These are phyloP conservation scores for Trichaptum fuscoviolaceum DNA, from an alignment of 768 basidiomycete genomes.

Conservation along the genomic window DNA sequence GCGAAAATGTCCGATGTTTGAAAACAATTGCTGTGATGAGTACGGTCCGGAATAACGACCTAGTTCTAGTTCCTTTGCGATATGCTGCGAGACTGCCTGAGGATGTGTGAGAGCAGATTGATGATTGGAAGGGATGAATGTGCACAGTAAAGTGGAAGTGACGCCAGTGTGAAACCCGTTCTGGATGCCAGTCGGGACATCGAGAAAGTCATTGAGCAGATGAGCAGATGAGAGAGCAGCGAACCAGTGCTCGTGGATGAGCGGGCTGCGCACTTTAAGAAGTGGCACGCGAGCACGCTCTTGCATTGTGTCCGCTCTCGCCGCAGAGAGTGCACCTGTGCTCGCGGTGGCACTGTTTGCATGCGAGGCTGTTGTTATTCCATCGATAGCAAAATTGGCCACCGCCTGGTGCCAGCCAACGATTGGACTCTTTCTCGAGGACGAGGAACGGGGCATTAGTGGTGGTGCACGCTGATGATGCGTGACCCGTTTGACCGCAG, in stretches of 20 bases:
- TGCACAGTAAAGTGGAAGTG: background rate
- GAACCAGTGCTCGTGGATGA: background rate
- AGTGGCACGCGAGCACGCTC: background rate
- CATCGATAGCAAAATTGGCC: background rate
- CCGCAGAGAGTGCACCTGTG: background rate
- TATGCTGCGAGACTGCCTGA: background rate
- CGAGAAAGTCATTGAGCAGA: background rate
- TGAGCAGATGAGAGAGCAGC: background rate
- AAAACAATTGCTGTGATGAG: constrained; percentile 13
- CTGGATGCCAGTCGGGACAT: background rate
- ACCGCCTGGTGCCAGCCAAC: background rate
- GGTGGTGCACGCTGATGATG: background rate
- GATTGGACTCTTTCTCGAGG: background rate
- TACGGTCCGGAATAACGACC: constrained; percentile 13
- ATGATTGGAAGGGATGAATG: constrained; percentile 15
- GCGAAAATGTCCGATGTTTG: constrained; percentile 25
- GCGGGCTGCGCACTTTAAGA: background rate
- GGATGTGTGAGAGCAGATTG: constrained; percentile 3
- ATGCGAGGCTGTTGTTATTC: background rate
- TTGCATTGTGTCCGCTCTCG: background rate
- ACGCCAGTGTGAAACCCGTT: background rate
- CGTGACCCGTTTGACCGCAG: background rate
- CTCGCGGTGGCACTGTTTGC: background rate
- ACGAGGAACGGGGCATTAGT: background rate
- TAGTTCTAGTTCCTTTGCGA: constrained; percentile 4